phyloP scores from a whole-genome alignment of 2,329 filamentous ascomycete species.

The Leptographium flavum region DNA sequence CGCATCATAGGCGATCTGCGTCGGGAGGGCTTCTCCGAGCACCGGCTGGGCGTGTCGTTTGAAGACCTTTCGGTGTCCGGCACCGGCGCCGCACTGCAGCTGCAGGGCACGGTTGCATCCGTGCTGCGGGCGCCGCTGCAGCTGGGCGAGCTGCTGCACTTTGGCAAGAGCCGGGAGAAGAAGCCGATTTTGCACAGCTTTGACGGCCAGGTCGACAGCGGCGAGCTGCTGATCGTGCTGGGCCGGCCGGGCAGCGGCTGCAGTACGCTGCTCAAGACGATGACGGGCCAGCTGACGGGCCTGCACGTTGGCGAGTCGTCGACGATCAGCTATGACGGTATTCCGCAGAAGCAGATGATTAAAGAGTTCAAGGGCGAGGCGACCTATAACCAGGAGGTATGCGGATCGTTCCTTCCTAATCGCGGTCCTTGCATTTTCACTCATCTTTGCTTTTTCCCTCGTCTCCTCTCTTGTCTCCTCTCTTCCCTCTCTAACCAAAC shows the following conservation, averaged over 20 bases:
- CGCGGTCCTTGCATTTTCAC: too few species aligned
- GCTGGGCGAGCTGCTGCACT: conserved; percentile 34
- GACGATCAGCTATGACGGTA: conserved; percentile 48
- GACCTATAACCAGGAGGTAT: conserved; percentile 57
- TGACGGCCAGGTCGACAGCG: conserved; percentile 37
- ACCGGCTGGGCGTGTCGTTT: conserved; percentile 49
- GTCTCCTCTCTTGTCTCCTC: not conserved
- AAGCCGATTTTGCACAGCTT: conserved; percentile 51
- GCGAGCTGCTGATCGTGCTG: conserved; percentile 43
- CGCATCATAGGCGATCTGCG: conserved; percentile 38
- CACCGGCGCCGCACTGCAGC: conserved; percentile 52
- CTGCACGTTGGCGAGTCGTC: conserved; percentile 36
- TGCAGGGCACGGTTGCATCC: conserved; percentile 52
- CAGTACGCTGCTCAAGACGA: conserved; percentile 40
- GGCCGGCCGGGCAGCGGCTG: conserved; percentile 44
- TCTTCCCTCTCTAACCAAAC: not conserved
- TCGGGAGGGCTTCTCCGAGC: conserved; percentile 28
- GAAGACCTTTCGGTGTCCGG: conserved; percentile 54
- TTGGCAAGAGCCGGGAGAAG: conserved; percentile 29
- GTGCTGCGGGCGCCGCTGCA: conserved; percentile 33
- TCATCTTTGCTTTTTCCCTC: not conserved
- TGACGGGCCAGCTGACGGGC: conserved; percentile 45
- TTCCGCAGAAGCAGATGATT: conserved; percentile 34
- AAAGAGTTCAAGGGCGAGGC: conserved; percentile 50
- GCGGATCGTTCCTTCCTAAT: too few species aligned